phyloP scores from a whole-genome alignment of 2,329 filamentous ascomycete species.

The Lachnellula hyalina region DNA sequence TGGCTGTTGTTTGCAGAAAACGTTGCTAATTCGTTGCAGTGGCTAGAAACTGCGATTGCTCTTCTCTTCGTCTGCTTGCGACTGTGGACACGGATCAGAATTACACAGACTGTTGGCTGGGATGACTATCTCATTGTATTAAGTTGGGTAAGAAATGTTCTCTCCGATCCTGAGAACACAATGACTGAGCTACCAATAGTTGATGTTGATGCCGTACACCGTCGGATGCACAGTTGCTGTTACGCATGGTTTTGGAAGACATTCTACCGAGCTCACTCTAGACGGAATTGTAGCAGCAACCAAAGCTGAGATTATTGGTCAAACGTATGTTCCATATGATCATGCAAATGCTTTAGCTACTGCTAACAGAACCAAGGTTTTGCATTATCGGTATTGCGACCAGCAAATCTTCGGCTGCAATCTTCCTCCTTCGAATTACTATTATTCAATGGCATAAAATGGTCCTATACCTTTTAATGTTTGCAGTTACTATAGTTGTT shows the following conservation, averaged over 20 bases:
- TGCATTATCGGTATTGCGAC: conserved; percentile 11
- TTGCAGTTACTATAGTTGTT: conserved; percentile 1
- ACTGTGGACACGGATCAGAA: conserved; percentile 7
- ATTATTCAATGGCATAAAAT: conserved; percentile 11
- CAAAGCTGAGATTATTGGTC: conserved; percentile 13
- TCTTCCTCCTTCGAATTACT: conserved; percentile 13
- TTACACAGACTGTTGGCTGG: conserved; percentile 5
- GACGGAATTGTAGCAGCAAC: conserved; percentile 5
- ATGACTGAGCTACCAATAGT: conserved; percentile 1
- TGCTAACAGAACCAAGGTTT: conserved; percentile 5
- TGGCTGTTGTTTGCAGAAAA: too few relatives aligned
- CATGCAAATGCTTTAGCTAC: not conserved
- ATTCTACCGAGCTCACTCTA: conserved; percentile 1
- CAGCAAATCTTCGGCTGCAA: conserved; percentile 13
- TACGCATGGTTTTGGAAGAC: conserved; percentile 9
- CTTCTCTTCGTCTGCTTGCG: conserved; percentile 9
- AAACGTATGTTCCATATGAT: conserved; percentile 7
- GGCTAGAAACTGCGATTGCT: not conserved
- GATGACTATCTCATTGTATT: conserved; percentile 12
- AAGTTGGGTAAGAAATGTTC: conserved; percentile 5
- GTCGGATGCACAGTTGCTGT: conserved; percentile 1
- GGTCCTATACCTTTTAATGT: conserved; percentile 5
- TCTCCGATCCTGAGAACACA: not conserved
- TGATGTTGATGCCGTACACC: conserved; percentile 12
- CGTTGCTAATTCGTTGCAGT: too few relatives aligned